phyloP scores from a whole-genome alignment of 1,284 basidiomycete genomes.

The Phaffia rhodozyma region DNA sequence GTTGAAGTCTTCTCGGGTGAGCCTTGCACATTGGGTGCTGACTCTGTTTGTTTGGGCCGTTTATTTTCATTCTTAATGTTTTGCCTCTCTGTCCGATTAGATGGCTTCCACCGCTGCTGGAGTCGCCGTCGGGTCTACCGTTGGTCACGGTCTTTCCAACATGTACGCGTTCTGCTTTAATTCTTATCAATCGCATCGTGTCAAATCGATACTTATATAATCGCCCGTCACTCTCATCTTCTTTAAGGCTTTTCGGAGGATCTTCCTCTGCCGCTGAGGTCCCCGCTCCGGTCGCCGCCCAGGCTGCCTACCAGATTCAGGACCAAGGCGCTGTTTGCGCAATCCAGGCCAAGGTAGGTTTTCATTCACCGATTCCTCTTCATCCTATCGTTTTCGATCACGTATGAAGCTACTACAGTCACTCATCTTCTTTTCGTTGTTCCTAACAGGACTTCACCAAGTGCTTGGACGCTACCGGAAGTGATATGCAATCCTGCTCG shows the following conservation, averaged over 20 bases:
- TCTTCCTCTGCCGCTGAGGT: slow-evolving; percentile 27
- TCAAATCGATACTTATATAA: not conserved
- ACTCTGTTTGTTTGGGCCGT: not conserved
- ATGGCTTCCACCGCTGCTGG: slow-evolving; percentile 45
- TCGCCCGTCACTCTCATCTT: not conserved
- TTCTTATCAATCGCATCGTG: not conserved
- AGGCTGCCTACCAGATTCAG: slow-evolving; percentile 28
- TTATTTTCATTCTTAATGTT: not conserved
- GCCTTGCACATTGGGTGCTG: slow-evolving; percentile 20
- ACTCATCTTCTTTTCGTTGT: not conserved
- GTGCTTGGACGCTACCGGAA: slow-evolving; percentile 41
- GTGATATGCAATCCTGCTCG: slow-evolving; percentile 43
- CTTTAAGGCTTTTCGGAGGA: slow-evolving; percentile 39
- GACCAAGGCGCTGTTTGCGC: slow-evolving; percentile 38
- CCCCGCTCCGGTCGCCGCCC: slow-evolving; percentile 25
- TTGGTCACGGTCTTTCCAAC: slow-evolving; percentile 44
- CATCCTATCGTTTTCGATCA: not conserved
- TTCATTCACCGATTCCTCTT: not conserved
- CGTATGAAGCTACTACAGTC: not conserved
- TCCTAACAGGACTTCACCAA: slow-evolving; percentile 37
- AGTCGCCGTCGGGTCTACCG: slow-evolving; percentile 41
- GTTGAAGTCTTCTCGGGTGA: slow-evolving; percentile 22
- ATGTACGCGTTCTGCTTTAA: slow-evolving; percentile 28
- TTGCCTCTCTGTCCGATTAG: slow-evolving; percentile 28
- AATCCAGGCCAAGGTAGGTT: slow-evolving; percentile 42